A percentile compares a stretch with the other conserved stretches of the same genome.
Conservation (phyloP, 805 yeast genomes). For the Ogataea saltuana region DNA sequence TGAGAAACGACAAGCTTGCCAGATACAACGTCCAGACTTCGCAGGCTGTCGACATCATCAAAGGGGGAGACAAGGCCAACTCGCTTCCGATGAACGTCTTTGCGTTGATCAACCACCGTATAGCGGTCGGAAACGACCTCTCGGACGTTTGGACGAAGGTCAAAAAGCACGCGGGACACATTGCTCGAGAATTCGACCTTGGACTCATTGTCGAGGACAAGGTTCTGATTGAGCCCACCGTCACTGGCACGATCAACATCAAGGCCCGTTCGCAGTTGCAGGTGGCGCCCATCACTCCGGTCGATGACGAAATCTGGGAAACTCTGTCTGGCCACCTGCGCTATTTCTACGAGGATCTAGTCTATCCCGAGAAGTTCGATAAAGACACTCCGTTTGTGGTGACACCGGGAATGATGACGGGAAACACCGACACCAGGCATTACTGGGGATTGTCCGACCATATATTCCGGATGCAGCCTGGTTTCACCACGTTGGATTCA, state of each 20-base stretch:
- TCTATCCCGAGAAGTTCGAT: conserved; percentile 29
- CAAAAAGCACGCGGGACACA: conserved; percentile 35
- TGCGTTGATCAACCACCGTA: conserved; percentile 62
- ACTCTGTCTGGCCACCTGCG: conserved; percentile 62
- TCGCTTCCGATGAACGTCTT: conserved; percentile 69
- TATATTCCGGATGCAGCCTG: conserved; percentile 63
- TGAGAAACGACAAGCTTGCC: conserved; percentile 11
- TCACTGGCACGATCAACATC: conserved; percentile 30
- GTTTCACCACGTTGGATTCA: conserved; percentile 35
- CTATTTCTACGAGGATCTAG: conserved; percentile 59
- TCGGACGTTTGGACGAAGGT: conserved; percentile 43
- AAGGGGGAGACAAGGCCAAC: conserved; percentile 75
- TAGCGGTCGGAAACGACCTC: conserved; percentile 55
- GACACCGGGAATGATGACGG: conserved; percentile 63
- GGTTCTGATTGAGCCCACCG: conserved; percentile 22
- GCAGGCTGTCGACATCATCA: conserved; percentile 65
- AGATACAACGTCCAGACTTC: conserved; percentile 55
- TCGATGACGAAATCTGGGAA: conserved; percentile 49
- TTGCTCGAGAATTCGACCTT: conserved; percentile 49
- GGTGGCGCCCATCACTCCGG: conserved; percentile 50
- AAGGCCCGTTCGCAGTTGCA: conserved; percentile 31
- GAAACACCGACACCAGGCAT: conserved; percentile 68
- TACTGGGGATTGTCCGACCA: conserved; percentile 64
- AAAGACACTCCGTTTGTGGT: conserved; percentile 33
- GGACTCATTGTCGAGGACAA: conserved; percentile 47